Conservation (phyloP, 2,329 filamentous ascomycete species). For the Ophidiomyces ophidiicola region DNA sequence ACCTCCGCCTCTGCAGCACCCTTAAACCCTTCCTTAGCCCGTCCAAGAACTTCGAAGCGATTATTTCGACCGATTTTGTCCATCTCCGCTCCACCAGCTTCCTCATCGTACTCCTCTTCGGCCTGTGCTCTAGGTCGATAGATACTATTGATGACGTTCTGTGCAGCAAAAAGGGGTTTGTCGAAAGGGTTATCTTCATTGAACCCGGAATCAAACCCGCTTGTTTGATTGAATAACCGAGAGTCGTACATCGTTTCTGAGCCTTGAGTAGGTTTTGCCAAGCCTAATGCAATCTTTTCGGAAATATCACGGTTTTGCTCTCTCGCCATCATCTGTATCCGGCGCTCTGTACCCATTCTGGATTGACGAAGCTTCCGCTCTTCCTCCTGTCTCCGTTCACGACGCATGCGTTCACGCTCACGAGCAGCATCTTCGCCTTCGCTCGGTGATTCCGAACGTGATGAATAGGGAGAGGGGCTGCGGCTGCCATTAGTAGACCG, state of each 20-base stretch:
- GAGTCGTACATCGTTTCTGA: conserved; percentile 96
- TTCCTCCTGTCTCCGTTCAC: conserved; percentile 67
- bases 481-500: conserved; percentile 38
- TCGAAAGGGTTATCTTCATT: conserved; percentile 98
- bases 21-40: conserved; percentile 74
- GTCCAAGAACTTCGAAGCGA: conserved; percentile 79
- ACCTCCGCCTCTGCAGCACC: conserved; percentile 69
- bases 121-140: conserved; percentile 67
- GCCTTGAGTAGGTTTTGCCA: conserved; percentile 87
- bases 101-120: conserved; percentile 64
- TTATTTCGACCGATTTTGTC: conserved; percentile 75
- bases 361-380: conserved; percentile 86
- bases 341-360: conserved; percentile 86
- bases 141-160: conserved; percentile 88
- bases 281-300: conserved; percentile 85
- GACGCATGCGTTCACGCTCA: conserved; percentile 64
- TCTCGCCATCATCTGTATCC: conserved; percentile 81
- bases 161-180: conserved; percentile 89
- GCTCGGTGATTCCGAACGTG: conserved; percentile 37
- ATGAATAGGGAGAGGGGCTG: conserved; percentile 34
- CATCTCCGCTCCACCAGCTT: conserved; percentile 68
- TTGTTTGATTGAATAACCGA: conserved; percentile 83
- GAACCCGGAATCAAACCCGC: conserved; percentile 80
- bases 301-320: conserved; percentile 96
- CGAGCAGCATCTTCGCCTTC: conserved; percentile 59